Conservation (phyloP, 148 eudicot genomes). For the Cornus kousa region DNA sequence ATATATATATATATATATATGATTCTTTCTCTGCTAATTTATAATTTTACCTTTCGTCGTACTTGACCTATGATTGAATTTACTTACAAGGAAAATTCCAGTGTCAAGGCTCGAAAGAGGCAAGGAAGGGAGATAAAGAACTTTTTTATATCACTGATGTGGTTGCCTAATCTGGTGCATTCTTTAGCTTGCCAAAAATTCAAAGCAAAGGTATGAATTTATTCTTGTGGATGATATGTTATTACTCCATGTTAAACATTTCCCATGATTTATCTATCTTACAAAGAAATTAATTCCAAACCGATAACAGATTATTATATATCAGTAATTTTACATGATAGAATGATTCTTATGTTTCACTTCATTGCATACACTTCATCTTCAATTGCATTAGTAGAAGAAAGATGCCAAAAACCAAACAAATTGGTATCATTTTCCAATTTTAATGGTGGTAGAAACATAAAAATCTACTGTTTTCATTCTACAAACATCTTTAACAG, state of each 20-base stretch:
- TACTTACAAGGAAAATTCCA: too few species aligned
- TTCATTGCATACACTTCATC: background rate
- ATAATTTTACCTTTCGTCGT: background rate
- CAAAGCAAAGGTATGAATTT: too few species aligned
- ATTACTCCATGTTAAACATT: too few species aligned
- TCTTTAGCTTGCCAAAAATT: too few species aligned
- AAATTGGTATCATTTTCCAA: background rate
- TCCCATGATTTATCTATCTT: too few species aligned
- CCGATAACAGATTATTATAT: background rate
- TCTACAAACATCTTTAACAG: slow-evolving; percentile 21
- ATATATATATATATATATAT: too few species aligned
- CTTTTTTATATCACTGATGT: background rate
- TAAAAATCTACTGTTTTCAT: background rate
- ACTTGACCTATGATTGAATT: background rate
- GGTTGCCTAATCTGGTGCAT: background rate
- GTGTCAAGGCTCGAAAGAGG: too few species aligned
- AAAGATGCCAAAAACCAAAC: background rate
- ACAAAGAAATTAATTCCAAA: too few species aligned
- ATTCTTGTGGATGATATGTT: too few species aligned
- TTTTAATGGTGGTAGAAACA: background rate
- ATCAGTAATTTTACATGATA: background rate
- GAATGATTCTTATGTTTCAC: background rate
- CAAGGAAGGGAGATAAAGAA: too few species aligned
- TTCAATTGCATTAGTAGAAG: background rate
- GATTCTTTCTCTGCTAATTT: background rate